phyloP scores from a whole-genome alignment of 2,329 filamentous ascomycete species.

The Cladorrhinum sp. region DNA sequence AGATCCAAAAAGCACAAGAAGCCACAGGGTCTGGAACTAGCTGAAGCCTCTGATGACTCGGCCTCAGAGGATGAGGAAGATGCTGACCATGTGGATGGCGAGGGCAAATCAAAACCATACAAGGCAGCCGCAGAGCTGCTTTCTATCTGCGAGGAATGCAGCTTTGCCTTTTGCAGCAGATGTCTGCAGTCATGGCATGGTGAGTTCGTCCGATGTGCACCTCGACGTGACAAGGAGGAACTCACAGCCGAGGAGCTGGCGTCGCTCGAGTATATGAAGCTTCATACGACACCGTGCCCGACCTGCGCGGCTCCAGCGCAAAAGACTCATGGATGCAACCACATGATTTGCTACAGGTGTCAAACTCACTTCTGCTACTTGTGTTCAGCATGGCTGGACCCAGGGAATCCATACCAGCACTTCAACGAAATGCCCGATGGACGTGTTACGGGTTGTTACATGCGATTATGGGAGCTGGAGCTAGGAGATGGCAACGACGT shows the following conservation, averaged over 20 bases:
- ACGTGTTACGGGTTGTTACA: constrained; percentile 65
- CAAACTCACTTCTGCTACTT: constrained; percentile 93
- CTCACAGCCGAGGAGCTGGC: constrained; percentile 82
- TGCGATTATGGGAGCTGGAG: constrained; percentile 87
- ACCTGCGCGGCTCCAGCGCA: constrained; percentile 81
- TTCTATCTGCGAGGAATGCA: constrained; percentile 83
- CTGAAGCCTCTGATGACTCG: constrained; percentile 51
- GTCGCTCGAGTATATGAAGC: constrained; percentile 76
- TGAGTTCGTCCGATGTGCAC: constrained; percentile 68
- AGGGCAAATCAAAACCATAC: constrained; percentile 28
- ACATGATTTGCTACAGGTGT: constrained; percentile 93
- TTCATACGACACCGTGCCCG: constrained; percentile 83
- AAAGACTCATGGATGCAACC: constrained; percentile 93
- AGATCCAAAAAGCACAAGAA: constrained; percentile 71
- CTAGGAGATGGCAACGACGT: constrained; percentile 66
- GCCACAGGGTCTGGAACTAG: constrained; percentile 62
- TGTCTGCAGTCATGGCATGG: constrained; percentile 86
- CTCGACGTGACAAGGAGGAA: constrained; percentile 64
- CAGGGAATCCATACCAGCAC: constrained; percentile 80
- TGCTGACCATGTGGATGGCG: constrained; percentile 25
- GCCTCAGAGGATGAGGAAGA: constrained; percentile 41
- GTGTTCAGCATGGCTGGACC: constrained; percentile 81
- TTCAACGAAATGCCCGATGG: constrained; percentile 66
- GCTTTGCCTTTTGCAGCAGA: constrained; percentile 78
- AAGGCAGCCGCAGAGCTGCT: constrained; percentile 60